Percentiles rank a stretch among this genome's conserved stretches.
Evolutionary conservation across 2,329 filamentous ascomycete species (phyloP).

Genomic region (Stenocarpella maydis): DNA sequence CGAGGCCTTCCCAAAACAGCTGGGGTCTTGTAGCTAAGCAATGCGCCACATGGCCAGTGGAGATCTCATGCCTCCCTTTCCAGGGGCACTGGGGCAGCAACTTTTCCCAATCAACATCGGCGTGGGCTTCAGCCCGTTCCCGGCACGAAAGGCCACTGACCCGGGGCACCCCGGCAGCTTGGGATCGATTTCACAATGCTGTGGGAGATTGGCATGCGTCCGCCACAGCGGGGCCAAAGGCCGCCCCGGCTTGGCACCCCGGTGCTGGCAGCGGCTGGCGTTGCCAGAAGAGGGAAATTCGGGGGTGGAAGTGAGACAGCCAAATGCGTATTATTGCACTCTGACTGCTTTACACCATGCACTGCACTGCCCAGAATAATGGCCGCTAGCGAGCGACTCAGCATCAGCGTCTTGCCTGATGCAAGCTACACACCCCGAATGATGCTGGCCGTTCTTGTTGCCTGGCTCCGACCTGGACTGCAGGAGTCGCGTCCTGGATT

Average conservation of each 20-base stretch:
- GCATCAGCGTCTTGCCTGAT: not conserved
- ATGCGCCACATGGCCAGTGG: slow-evolving; percentile 6
- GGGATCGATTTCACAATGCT: slow-evolving; percentile 16
- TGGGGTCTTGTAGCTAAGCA: not conserved
- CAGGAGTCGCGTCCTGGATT: not conserved
- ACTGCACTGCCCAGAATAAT: not conserved
- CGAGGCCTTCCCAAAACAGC: not conserved
- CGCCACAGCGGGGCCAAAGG: slow-evolving; percentile 16
- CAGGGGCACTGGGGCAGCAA: not conserved
- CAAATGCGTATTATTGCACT: slow-evolving; percentile 1
- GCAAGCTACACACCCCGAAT: too few species aligned
- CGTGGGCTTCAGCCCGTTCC: not conserved
- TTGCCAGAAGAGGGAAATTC: not conserved
- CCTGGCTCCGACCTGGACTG: not conserved
- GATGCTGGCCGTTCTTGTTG: not conserved
- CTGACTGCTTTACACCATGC: not conserved
- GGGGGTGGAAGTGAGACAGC: not conserved
- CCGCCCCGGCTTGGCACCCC: slow-evolving; percentile 6
- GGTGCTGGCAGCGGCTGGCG: slow-evolving; percentile 5
- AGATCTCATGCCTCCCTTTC: not conserved
- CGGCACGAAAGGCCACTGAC: not conserved
- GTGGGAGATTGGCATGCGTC: slow-evolving; percentile 28
- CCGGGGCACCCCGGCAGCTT: slow-evolving; percentile 26
- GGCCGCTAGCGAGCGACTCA: not conserved
- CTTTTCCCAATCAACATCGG: not conserved